These are phyloP conservation scores for Ampelomyces quisqualis DNA, from an alignment of 2,329 filamentous ascomycete genomes.

Conservation along the genomic window DNA sequence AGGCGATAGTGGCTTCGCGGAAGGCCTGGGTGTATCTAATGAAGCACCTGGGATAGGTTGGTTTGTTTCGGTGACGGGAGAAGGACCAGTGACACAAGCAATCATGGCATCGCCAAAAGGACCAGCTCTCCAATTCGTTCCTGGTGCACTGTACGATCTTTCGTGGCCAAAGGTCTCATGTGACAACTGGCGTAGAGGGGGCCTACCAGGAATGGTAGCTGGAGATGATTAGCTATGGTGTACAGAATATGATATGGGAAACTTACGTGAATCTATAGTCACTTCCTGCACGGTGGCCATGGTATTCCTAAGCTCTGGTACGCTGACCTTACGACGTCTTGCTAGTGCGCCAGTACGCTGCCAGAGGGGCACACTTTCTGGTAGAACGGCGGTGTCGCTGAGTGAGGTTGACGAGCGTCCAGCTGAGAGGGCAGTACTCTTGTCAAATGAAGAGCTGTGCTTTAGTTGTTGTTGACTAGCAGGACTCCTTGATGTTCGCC, in stretches of 20 bases:
- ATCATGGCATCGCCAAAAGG: conserved; percentile 46
- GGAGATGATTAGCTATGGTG: conserved; percentile 15
- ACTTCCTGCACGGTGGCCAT: conserved; percentile 45
- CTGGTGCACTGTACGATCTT: conserved; percentile 44
- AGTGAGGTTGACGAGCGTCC: conserved; percentile 44
- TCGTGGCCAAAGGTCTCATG: conserved; percentile 42
- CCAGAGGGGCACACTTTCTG: conserved; percentile 39
- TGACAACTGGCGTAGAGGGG: conserved; percentile 40
- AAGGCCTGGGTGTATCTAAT: conserved; percentile 18
- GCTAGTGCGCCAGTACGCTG: conserved; percentile 42
- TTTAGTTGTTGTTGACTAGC: conserved; percentile 23
- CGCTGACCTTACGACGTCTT: conserved; percentile 45
- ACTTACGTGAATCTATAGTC: conserved; percentile 45
- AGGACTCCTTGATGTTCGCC: conserved; percentile 39
- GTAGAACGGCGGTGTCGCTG: conserved; percentile 42
- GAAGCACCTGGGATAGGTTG: conserved; percentile 14
- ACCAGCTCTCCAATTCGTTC: conserved; percentile 41
- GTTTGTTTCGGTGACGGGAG: conserved; percentile 20
- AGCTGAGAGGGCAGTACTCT: conserved; percentile 40
- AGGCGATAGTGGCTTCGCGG: conserved; percentile 21
- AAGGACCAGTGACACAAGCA: conserved; percentile 42
- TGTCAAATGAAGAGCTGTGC: conserved; percentile 31
- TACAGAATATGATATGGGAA: not conserved
- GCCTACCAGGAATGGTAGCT: conserved; percentile 46
- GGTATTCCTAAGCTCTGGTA: conserved; percentile 41